Percentiles rank a stretch among this genome's conserved stretches.
phyloP scores from a whole-genome alignment of 192 early-diverging fungal species.

The Jimgerdemannia flammicorona region DNA sequence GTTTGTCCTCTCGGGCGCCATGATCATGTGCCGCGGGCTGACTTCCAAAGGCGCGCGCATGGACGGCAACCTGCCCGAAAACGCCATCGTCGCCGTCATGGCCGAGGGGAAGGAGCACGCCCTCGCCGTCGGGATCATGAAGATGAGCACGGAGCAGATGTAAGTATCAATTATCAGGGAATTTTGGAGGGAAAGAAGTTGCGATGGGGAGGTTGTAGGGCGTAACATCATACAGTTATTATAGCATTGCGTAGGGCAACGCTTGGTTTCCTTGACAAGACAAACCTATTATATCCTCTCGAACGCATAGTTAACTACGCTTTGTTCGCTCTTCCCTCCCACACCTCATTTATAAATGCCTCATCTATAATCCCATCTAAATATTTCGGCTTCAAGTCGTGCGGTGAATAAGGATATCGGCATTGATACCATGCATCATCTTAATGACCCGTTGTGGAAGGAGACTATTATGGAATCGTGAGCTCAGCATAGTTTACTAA shows the following conservation, averaged over 20 bases:
- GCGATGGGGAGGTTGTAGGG: too few relatives aligned
- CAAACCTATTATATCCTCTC: too few relatives aligned
- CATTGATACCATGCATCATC: constrained; percentile 82
- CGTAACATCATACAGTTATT: too few relatives aligned
- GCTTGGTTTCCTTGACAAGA: background rate
- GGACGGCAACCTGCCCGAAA: constrained; percentile 63
- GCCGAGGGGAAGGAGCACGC: constrained; percentile 98
- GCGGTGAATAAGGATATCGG: constrained; percentile 89
- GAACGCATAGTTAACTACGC: background rate
- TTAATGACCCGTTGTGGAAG: constrained; percentile 85
- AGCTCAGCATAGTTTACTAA: background rate
- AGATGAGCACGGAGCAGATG: constrained; percentile 89
- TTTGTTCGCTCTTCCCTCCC: too few relatives aligned
- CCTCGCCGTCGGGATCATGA: constrained; percentile 81
- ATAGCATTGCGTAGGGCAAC: too few relatives aligned
- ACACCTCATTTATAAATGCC: background rate
- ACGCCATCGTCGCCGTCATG: constrained; percentile 79
- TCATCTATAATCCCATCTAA: constrained; percentile 6
- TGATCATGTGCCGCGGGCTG: constrained; percentile 99
- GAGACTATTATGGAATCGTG: constrained; percentile 3
- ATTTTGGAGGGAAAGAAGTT: background rate
- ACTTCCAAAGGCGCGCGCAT: constrained; percentile 90
- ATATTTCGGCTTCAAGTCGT: constrained; percentile 6
- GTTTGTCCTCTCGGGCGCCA: constrained; percentile 93
- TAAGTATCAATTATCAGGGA: constrained; percentile 34